These are phyloP conservation scores for Blastomyces silverae DNA, from an alignment of 2,329 filamentous ascomycete species.

Conservation along the genomic window DNA sequence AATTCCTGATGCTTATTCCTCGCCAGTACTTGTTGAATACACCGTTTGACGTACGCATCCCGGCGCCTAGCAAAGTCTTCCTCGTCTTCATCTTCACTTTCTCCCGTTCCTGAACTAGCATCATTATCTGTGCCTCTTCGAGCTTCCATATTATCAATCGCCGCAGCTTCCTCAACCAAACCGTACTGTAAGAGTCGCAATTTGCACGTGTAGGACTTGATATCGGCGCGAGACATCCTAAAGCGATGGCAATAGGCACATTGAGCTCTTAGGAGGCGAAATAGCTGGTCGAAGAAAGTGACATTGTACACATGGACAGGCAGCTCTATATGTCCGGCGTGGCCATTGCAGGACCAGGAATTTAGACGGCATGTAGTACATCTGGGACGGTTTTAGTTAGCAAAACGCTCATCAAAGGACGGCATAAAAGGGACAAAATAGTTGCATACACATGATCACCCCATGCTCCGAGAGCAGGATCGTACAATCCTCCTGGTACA, in stretches of 20 bases:
- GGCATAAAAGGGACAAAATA: conserved; percentile 16
- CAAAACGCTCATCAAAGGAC: conserved; percentile 18
- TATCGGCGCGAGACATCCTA: conserved; percentile 65
- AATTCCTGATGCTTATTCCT: conserved; percentile 39
- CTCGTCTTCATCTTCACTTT: conserved; percentile 56
- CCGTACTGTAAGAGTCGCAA: conserved; percentile 79
- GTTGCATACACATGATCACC: conserved; percentile 66
- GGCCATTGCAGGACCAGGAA: conserved; percentile 76
- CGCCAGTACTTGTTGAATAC: conserved; percentile 56
- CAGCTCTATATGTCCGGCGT: conserved; percentile 90
- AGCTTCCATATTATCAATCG: conserved; percentile 48
- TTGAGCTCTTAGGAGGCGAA: conserved; percentile 75
- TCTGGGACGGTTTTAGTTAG: conserved; percentile 43
- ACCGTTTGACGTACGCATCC: conserved; percentile 63
- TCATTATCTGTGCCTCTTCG: conserved; percentile 43
- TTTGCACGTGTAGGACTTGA: conserved; percentile 77
- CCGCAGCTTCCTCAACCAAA: conserved; percentile 61
- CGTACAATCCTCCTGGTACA: conserved; percentile 84
- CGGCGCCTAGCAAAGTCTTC: conserved; percentile 50
- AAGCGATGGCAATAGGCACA: conserved; percentile 88
- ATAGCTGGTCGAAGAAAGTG: conserved; percentile 89
- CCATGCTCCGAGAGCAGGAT: conserved; percentile 84
- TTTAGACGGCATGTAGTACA: conserved; percentile 89
- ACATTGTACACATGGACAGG: conserved; percentile 92
- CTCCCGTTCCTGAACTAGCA: conserved; percentile 54